A percentile compares a stretch with the other conserved stretches of the same genome.
phyloP scores from a whole-genome alignment of 1,284 basidiomycete species.

The Ganoderma sinense region DNA sequence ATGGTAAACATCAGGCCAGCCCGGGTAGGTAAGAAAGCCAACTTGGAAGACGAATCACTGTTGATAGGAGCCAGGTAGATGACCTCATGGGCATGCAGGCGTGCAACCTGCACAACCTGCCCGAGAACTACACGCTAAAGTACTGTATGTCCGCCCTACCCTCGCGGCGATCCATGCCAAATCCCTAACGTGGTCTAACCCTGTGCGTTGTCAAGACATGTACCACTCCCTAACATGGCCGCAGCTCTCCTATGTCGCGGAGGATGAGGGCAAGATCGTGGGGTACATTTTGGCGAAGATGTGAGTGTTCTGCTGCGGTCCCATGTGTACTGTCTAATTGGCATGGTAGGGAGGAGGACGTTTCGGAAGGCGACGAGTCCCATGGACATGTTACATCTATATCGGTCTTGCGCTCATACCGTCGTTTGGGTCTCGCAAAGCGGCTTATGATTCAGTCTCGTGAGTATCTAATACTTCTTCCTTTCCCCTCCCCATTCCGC shows the following conservation, averaged over 20 bases:
- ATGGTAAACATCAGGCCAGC: constrained; percentile 67
- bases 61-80: constrained; percentile 51
- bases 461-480: constrained; percentile 49
- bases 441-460: constrained; percentile 89
- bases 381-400: constrained; percentile 95
- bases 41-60: background rate
- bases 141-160: constrained; percentile 70
- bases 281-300: constrained; percentile 97
- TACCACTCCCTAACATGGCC: constrained; percentile 94
- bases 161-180: background rate
- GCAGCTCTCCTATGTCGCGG: constrained; percentile 92
- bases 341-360: constrained; percentile 73
- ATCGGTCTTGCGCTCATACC: constrained; percentile 86
- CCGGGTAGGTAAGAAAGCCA: constrained; percentile 48
- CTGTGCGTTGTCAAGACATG: constrained; percentile 63
- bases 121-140: constrained; percentile 87
- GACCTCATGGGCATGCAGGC: constrained; percentile 92
- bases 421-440: constrained; percentile 87
- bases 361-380: constrained; percentile 60
- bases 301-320: constrained; percentile 50
- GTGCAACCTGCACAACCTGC: constrained; percentile 87
- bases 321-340: constrained; percentile 6
- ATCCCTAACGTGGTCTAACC: background rate
- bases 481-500: constrained; percentile 4
- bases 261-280: constrained; percentile 90